Base-by-base conservation (phyloP, 257 asterid genomes). In the Linderniella brevidens region DNA sequence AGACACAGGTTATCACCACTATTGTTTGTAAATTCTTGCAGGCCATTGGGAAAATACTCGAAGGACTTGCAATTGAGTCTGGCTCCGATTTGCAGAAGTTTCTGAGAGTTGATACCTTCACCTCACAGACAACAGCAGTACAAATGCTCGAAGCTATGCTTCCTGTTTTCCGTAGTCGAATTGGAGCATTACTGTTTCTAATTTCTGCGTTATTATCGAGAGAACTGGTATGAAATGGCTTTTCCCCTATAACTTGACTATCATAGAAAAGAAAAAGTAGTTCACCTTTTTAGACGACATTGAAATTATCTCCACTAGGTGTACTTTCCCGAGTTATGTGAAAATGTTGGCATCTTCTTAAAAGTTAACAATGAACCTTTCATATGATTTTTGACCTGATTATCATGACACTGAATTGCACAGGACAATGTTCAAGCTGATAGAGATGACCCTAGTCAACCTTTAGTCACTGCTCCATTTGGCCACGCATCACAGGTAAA, bases 401-500 rank as follows among this genome's bases (percentile, higher is more conserved):
- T 50, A 20, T 50, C 40, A 60, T 49, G 12, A 40, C 17, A 9
- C 19, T 19, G 50, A 39, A 48, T 16, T 66, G 52, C 13, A 45
- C 69, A 70, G 77, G 62, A 41, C 48, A 66, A 62, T 46, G 67
- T 62, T 53, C 61, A 67, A 54, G 86, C 74, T 56, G 99, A 90
- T 52, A 81, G 99, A 76, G 99, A 90, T 52, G 96, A 90, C 52
- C 96, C 99, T 17, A 66, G 77, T 53, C 96, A 71, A 63, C 93
- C 99, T 7, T 62, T 90, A 62, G 99, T 90, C 64, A 90, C 99
- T 45, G 83, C 96, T 49, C 99, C 99, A 45, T 90, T 90, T 68
- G 99, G 99, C 48, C 99, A 90, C 62, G 99, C 99, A 46, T 90
- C 99, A 38, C 99, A 90, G 94, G 99, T 90, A 77, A 52, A n/a